Evolutionary conservation across 2,329 filamentous ascomycete genomes (phyloP).

Genomic region (Exophiala alcalophila): DNA sequence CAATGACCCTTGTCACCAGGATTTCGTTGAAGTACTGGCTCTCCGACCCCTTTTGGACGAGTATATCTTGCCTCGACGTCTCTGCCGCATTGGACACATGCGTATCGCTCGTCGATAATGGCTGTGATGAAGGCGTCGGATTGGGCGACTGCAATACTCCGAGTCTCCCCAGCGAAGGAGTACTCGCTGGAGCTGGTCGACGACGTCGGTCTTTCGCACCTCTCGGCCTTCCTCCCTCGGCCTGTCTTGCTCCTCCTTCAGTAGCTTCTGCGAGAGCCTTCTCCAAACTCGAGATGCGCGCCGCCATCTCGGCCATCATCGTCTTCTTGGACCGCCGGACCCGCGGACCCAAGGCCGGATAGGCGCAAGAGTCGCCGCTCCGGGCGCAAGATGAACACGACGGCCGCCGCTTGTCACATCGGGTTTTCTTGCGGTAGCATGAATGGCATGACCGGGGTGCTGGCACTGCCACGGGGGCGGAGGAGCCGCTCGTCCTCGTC

Average conservation of each 20-base stretch:
- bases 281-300: slow-evolving; percentile 9
- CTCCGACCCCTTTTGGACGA: slow-evolving; percentile 11
- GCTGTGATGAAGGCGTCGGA: not conserved
- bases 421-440: slow-evolving; percentile 18
- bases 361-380: slow-evolving; percentile 15
- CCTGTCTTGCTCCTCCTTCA: not conserved
- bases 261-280: slow-evolving; percentile 5
- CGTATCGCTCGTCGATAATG: not conserved
- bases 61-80: slow-evolving; percentile 2
- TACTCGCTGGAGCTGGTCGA: too few relatives aligned
- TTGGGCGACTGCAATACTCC: not conserved
- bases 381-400: slow-evolving; percentile 22
- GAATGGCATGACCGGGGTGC: slow-evolving; percentile 8
- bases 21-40: slow-evolving; percentile 16
- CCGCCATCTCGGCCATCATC: slow-evolving; percentile 15
- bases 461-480: too few relatives aligned
- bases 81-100: not conserved
- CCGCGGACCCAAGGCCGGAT: slow-evolving; percentile 9
- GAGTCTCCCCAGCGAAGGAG: too few relatives aligned
- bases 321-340: slow-evolving; percentile 12
- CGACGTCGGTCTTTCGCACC: too few relatives aligned
- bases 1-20: slow-evolving; percentile 11
- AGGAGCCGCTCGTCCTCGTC: too few relatives aligned
- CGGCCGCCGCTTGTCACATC: slow-evolving; percentile 20
- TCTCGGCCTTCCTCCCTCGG: too few relatives aligned